phyloP scores from a whole-genome alignment of 768 basidiomycete genomes.

The Mycena belliarum region DNA sequence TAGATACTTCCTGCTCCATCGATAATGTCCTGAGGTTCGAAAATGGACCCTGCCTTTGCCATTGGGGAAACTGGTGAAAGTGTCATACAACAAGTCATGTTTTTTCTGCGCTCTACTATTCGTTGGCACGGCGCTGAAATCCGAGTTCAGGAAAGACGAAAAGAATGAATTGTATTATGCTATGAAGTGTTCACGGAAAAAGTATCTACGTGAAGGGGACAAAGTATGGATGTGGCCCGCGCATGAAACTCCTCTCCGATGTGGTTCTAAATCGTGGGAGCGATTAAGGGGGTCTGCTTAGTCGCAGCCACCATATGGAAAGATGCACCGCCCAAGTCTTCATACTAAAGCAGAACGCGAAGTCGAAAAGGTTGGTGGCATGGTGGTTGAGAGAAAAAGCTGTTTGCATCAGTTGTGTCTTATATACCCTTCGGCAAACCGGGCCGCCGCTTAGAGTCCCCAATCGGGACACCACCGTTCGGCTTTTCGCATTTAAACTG shows the following conservation, averaged over 20 bases:
- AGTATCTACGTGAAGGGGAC: no score
- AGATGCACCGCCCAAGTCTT: conserved; percentile 39
- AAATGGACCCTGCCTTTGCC: no score
- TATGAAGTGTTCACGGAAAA: no score
- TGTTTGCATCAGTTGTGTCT: conserved; percentile 6
- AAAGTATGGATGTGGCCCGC: conserved; percentile 46
- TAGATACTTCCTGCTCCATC: no score
- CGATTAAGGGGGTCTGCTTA: conserved; percentile 74
- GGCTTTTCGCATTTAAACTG: neutral
- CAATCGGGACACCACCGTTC: neutral
- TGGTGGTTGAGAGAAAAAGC: conserved; percentile 38
- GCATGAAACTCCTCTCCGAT: conserved; percentile 84
- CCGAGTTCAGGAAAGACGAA: no score
- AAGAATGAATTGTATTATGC: no score
- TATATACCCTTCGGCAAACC: neutral
- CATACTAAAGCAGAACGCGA: conserved; percentile 64
- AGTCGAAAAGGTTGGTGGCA: conserved; percentile 47
- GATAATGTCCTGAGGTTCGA: no score
- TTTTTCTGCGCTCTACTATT: no score
- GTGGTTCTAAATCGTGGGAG: conserved; percentile 70
- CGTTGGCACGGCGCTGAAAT: no score
- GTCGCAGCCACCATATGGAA: conserved; percentile 50
- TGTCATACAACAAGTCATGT: no score
- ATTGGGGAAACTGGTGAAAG: no score
- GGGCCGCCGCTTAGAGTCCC: neutral